These are phyloP conservation scores for Botrytis byssoidea DNA, from an alignment of 2,329 filamentous ascomycete species.

Conservation along the genomic window DNA sequence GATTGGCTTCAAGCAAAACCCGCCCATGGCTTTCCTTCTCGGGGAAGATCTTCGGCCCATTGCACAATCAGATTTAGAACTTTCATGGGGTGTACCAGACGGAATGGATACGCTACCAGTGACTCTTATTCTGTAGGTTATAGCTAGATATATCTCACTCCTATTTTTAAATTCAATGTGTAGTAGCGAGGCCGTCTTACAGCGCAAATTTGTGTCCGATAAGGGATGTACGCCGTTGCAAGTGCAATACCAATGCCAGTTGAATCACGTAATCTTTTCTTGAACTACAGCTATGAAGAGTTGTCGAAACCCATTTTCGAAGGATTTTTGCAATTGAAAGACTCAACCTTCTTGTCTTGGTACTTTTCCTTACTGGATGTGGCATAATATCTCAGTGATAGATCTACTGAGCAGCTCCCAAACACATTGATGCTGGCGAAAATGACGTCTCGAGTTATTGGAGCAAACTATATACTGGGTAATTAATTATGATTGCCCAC, in stretches of 20 bases:
- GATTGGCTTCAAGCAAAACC: background rate
- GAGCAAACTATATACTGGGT: background rate
- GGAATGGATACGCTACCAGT: background rate
- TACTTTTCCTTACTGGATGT: background rate
- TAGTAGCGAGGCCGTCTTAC: background rate
- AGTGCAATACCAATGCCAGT: background rate
- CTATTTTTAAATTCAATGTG: fast-evolving
- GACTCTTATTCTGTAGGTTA: background rate
- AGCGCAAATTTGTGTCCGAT: background rate
- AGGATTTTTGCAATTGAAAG: background rate
- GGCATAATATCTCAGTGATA: background rate
- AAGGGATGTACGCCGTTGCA: background rate
- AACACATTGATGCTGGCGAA: background rate
- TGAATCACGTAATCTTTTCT: background rate
- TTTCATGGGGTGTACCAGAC: background rate
- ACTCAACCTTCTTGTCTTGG: background rate
- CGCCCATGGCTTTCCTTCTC: background rate
- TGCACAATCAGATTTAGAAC: background rate
- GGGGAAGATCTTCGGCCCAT: no score
- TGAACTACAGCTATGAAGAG: background rate
- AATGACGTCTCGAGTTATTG: background rate
- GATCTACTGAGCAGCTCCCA: no score
- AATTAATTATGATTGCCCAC: background rate
- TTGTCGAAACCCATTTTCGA: background rate
- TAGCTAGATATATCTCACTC: background rate